A percentile compares a stretch with the other conserved stretches of the same genome.
phyloP scores from a whole-genome alignment of 441 rosid genomes.

The Pelargonium citronellum region DNA sequence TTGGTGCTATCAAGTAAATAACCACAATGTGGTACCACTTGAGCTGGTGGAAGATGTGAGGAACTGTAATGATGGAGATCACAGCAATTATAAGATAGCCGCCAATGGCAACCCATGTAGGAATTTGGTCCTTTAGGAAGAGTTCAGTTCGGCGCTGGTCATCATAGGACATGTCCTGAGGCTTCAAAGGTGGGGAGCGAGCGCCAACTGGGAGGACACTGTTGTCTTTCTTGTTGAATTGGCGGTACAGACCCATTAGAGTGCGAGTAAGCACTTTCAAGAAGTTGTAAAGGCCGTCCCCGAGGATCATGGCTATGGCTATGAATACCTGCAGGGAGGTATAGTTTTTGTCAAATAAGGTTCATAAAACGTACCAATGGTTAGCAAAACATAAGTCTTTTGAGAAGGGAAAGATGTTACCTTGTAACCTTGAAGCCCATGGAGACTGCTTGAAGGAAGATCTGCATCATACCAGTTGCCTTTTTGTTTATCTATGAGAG shows the following conservation, averaged over 20 bases:
- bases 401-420: neutral
- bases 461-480: constrained; percentile 19
- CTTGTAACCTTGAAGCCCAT: constrained; percentile 22
- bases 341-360: no score
- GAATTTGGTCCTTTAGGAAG: constrained; percentile 18
- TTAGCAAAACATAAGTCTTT: no score
- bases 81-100: neutral
- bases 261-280: constrained; percentile 16
- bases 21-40: constrained; percentile 35
- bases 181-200: neutral
- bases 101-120: neutral
- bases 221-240: neutral
- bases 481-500: constrained; percentile 16
- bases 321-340: constrained; percentile 18
- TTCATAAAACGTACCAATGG: no score
- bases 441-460: neutral
- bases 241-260: neutral
- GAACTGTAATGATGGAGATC: neutral
- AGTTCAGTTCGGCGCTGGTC: constrained; percentile 9
- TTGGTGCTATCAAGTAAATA: constrained; percentile 30
- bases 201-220: constrained; percentile 9
- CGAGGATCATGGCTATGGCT: constrained; percentile 21
- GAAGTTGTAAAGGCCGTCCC: constrained; percentile 28
- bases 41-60: constrained; percentile 21
- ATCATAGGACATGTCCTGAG: constrained; percentile 4